Percentiles rank a stretch among this genome's conserved stretches.
These are phyloP conservation scores for Candida silvicultrix DNA, from an alignment of 805 yeast species.

Conservation along the genomic window DNA sequence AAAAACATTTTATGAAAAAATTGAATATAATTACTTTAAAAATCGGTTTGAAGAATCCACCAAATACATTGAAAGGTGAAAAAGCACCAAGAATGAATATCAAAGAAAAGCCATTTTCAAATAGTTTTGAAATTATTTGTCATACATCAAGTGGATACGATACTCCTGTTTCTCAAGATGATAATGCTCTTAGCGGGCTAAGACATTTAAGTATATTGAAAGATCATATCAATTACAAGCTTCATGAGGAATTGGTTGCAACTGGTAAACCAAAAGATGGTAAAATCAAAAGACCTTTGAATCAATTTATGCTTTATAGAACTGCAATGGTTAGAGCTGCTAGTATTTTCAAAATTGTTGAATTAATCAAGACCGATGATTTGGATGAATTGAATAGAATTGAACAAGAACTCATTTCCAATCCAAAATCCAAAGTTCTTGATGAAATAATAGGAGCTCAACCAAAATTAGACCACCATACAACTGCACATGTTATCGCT, in stretches of 20 bases:
- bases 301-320: conserved; percentile 42
- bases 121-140: background rate
- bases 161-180: background rate
- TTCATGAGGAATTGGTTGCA: background rate
- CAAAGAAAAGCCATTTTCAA: background rate
- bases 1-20: conserved; percentile 1
- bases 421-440: background rate
- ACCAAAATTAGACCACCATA: conserved; percentile 33
- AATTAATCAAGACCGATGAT: background rate
- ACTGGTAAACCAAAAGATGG: background rate
- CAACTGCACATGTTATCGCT: conserved; percentile 35
- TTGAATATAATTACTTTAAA: background rate
- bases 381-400: background rate
- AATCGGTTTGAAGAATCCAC: background rate
- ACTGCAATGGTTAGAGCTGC: conserved; percentile 36
- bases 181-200: background rate
- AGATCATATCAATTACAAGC: background rate
- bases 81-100: background rate
- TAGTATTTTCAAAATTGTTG: conserved; percentile 21
- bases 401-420: background rate
- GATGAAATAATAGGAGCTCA: background rate
- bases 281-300: conserved; percentile 38
- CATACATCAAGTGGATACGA: conserved; percentile 1
- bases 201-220: background rate
- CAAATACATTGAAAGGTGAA: background rate